Evolutionary conservation across 2,329 filamentous ascomycete species (phyloP).

Genomic region (Trichophyton benhamiae): DNA sequence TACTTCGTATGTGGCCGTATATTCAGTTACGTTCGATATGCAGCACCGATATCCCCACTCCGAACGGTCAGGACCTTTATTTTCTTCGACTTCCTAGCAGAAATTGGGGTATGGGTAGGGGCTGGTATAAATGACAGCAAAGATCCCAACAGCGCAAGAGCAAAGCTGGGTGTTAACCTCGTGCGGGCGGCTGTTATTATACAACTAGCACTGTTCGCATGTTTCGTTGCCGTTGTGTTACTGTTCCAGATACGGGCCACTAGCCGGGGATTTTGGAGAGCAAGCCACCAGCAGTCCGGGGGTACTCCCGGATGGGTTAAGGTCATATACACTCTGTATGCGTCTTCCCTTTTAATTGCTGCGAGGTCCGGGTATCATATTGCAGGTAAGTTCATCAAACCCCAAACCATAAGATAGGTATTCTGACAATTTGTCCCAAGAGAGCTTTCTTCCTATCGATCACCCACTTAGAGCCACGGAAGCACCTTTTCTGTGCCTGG

Average conservation of each 20-base stretch:
- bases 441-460: constrained; percentile 7
- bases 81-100: constrained; percentile 10
- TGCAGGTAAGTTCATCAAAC: constrained; percentile 3
- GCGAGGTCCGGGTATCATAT: constrained; percentile 10
- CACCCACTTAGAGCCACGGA: constrained; percentile 8
- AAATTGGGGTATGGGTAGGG: constrained; percentile 9
- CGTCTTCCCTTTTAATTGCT: constrained; percentile 9
- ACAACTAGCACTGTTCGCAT: constrained; percentile 5
- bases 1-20: constrained; percentile 10
- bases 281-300: not conserved
- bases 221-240: constrained; percentile 3
- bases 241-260: constrained; percentile 6
- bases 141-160: not conserved
- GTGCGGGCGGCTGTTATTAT: constrained; percentile 8
- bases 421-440: not conserved
- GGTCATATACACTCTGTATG: constrained; percentile 8
- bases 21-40: constrained; percentile 9
- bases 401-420: not conserved
- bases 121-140: not conserved
- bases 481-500: constrained; percentile 7
- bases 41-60: constrained; percentile 9
- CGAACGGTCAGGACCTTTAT: constrained; percentile 8
- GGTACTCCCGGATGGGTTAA: constrained; percentile 5
- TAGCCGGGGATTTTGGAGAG: not conserved
- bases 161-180: constrained; percentile 8